Evolutionary conservation across 495 filamentous ascomycete genomes (phyloP).

Genomic region (Penicillium odoratum): DNA sequence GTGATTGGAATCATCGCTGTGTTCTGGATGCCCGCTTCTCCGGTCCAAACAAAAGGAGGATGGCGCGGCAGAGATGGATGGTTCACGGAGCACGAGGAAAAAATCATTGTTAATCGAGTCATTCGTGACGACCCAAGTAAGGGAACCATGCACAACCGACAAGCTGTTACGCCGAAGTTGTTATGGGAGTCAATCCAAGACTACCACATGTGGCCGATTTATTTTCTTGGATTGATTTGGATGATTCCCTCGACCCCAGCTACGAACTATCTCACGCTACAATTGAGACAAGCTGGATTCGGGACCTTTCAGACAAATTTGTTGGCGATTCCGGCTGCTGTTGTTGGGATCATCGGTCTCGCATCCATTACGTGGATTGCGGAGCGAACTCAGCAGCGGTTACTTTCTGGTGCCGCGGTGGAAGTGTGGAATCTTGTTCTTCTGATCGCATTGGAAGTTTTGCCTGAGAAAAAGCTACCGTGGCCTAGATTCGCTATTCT

Average conservation of each 20-base stretch:
- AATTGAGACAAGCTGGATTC: slow-evolving; percentile 12
- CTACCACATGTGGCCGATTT: slow-evolving; percentile 56
- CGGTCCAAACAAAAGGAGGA: slow-evolving; percentile 63
- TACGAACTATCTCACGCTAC: slow-evolving; percentile 13
- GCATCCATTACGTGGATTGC: slow-evolving; percentile 49
- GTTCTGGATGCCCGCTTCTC: slow-evolving; percentile 63
- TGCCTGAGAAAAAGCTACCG: slow-evolving; percentile 30
- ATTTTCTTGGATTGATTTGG: slow-evolving; percentile 51
- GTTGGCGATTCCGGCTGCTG: slow-evolving; percentile 60
- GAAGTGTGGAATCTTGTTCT: slow-evolving; percentile 58
- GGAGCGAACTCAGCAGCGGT: slow-evolving; percentile 50
- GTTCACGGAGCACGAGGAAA: slow-evolving; percentile 61
- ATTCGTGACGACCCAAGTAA: slow-evolving; percentile 74
- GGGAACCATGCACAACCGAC: slow-evolving; percentile 61
- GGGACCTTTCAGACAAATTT: slow-evolving; percentile 36
- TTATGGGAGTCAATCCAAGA: slow-evolving; percentile 54
- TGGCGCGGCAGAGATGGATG: slow-evolving; percentile 68
- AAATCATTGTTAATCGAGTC: slow-evolving; percentile 72
- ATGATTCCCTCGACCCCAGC: slow-evolving; percentile 10
- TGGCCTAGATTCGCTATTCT: slow-evolving; percentile 55
- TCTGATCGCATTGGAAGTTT: slow-evolving; percentile 49
- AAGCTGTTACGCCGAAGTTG: slow-evolving; percentile 47
- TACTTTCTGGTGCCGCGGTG: slow-evolving; percentile 46
- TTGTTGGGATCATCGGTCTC: slow-evolving; percentile 42
- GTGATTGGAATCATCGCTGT: slow-evolving; percentile 59